Conservation (phyloP, 106 monocot species). For the Cymbidium sinense region DNA sequence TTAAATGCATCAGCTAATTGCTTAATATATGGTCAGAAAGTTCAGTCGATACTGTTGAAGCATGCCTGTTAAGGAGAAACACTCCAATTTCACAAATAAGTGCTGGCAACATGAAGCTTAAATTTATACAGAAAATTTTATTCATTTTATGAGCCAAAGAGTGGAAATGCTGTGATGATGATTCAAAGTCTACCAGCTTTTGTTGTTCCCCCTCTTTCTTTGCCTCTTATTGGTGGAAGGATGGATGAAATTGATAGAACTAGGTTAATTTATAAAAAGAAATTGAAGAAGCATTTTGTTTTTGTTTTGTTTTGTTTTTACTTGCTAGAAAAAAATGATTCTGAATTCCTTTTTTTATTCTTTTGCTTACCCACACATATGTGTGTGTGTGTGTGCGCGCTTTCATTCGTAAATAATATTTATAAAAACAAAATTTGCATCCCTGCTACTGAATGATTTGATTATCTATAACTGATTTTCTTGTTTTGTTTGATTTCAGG, state of each 20-base stretch:
- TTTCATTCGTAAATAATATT: neutral
- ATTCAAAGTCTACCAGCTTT: neutral
- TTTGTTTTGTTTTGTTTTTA: neutral
- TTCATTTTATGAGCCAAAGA: neutral
- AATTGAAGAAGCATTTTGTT: neutral
- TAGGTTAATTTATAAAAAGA: neutral
- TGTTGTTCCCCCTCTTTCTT: neutral
- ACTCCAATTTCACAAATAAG: neutral
- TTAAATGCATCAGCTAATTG: neutral
- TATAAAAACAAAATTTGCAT: neutral
- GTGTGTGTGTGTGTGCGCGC: too few relatives aligned
- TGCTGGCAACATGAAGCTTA: neutral
- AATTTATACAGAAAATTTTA: neutral
- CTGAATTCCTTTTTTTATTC: neutral
- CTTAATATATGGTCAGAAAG: neutral
- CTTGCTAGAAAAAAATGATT: neutral
- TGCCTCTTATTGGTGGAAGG: neutral
- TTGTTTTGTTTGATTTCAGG: slow-evolving; percentile 42
- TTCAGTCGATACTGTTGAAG: neutral
- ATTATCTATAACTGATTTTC: neutral
- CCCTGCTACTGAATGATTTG: neutral
- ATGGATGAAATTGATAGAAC: neutral
- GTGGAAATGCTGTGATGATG: neutral
- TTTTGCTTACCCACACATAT: neutral
- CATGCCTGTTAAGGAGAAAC: neutral